Evolutionary conservation across 306 rosid species (phyloP).

Genomic region (Casuarina cunninghamiana): DNA sequence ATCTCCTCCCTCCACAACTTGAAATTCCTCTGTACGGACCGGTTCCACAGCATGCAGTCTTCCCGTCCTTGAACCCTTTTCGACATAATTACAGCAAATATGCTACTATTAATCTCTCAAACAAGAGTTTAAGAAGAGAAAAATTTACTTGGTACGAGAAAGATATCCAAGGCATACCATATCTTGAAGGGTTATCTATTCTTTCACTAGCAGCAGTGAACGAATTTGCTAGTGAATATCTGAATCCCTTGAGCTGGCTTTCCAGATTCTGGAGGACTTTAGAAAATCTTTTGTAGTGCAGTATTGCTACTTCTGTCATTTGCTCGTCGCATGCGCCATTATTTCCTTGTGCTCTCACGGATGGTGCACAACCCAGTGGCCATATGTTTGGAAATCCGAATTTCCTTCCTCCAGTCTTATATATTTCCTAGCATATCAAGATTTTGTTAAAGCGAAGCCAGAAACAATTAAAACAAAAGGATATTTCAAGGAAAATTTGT

Average conservation of each 20-base stretch:
- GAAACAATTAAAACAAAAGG: conserved; percentile 14
- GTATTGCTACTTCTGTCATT: conserved; percentile 16
- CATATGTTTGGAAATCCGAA: no score
- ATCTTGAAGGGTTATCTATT: background rate
- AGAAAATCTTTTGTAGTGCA: conserved; percentile 40
- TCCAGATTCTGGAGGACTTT: conserved; percentile 2
- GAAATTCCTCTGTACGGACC: conserved; percentile 39
- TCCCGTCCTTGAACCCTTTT: conserved; percentile 44
- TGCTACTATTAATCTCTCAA: background rate
- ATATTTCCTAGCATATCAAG: no score
- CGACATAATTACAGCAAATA: background rate
- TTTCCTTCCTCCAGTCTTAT: no score
- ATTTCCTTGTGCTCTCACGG: conserved; percentile 16
- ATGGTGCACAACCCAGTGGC: conserved; percentile 21
- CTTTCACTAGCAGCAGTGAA: conserved; percentile 9
- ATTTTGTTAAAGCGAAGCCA: no score
- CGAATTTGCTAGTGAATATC: conserved; percentile 36
- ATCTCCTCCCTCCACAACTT: conserved; percentile 44
- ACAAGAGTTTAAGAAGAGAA: no score
- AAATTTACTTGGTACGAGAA: background rate
- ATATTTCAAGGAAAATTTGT: background rate
- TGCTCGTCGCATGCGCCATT: conserved; percentile 29
- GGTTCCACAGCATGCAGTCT: conserved; percentile 42
- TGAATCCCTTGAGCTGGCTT: background rate
- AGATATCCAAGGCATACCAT: conserved; percentile 16